Base-by-base conservation (phyloP, 805 yeast genomes). In the Kluyveromyces nonfermentans region DNA sequence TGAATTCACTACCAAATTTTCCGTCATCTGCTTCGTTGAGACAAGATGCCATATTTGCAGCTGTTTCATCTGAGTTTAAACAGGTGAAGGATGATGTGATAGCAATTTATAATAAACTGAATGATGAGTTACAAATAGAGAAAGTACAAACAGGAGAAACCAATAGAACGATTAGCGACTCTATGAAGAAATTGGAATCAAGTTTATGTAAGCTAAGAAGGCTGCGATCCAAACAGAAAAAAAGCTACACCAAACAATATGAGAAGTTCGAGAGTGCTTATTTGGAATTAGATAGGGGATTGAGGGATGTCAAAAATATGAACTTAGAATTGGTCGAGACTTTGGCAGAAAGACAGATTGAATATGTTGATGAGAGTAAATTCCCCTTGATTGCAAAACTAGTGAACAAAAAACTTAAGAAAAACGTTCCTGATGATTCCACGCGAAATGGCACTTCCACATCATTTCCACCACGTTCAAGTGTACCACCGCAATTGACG, bases 121-220 rank as follows among this genome's bases (percentile, higher is more conserved):
- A 55, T 21, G 57, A 52, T 21, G 68, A 63, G 39, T 52, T 67
- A 5, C 53, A 54, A 12, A 50, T 56, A 15, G 69, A 64, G 42
- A 47, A 54, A 22, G 51, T 50, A 20, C 62, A 59, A 30, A 63
- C 64, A 45, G 50, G 49, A 18, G 38, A 42, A 22, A 49, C 60
- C 7, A 58, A 60, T 30, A 17, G 31, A 7, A 54, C 55, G 34
- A 37, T 60, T 21, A 55, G 50, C 18, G 44, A 42, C 8, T 54
- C 64, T 5, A 35, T 49, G 5, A 50, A 45, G 43, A 58, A 45
- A 37, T 40, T 62, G 9, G 48, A 55, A 14, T 54, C 47, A n/a
- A 42, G 47, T 12, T 55, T 57, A 40, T 33, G 32, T 9, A 54
- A 44, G 28, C 40, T 50, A 1, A 7, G 18, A 7, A 47, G 46